Evolutionary conservation across 1,139 yeast species (phyloP).

Genomic region (Arxiozyma bovina): DNA sequence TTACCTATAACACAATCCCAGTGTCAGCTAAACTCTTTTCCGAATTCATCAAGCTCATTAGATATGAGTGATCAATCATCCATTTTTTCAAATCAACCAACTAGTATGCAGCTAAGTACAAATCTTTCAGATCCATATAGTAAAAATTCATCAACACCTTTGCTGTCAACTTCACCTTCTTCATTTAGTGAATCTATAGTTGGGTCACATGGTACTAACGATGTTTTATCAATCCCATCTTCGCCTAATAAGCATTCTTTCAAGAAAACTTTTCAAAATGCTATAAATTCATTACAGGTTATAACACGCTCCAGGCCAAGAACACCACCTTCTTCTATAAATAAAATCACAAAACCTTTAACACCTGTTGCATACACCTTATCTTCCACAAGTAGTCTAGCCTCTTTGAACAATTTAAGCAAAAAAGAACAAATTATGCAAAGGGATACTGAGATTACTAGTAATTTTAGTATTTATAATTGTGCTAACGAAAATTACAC

Average conservation of each 20-base stretch:
- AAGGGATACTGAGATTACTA: background rate
- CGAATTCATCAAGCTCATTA: background rate
- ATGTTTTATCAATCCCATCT: background rate
- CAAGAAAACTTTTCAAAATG: constrained; percentile 10
- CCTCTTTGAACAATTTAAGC: constrained; percentile 14
- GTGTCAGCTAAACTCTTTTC: background rate
- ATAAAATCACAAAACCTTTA: constrained; percentile 10
- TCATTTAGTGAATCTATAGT: background rate
- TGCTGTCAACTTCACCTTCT: constrained; percentile 2
- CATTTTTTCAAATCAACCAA: background rate
- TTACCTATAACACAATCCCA: constrained; percentile 2
- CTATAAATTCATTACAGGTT: constrained; percentile 13
- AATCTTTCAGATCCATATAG: background rate
- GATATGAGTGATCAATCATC: constrained; percentile 1
- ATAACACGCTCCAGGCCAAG: constrained; percentile 8
- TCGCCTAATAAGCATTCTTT: background rate
- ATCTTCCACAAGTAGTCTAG: constrained; percentile 15
- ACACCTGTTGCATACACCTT: constrained; percentile 12
- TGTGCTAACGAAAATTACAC: background rate
- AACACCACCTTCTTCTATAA: constrained; percentile 1
- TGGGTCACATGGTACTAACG: background rate
- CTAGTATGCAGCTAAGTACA: background rate
- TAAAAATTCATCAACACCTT: background rate
- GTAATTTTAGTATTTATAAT: background rate
- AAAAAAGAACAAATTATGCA: constrained; percentile 4